Evolutionary conservation across 306 rosid species (phyloP), one percentile per base, ranked within the genome.

Genomic region (Macrotyloma uniflorum): DNA sequence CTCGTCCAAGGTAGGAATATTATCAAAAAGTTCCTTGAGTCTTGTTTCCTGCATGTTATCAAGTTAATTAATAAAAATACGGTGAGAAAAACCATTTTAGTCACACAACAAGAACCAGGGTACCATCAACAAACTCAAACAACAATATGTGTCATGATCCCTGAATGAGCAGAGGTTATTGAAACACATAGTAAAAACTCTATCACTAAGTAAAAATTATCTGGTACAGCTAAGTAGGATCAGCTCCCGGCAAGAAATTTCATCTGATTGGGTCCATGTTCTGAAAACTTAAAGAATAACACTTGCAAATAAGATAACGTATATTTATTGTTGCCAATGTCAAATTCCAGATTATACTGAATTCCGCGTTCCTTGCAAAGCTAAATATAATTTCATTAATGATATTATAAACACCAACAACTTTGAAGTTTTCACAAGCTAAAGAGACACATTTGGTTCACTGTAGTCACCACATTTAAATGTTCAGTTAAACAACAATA

Each of bases 1-100:
- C 82, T 95, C 98, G 16, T 91, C 96, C 87, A 93, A 80, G 51
- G 94, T 79, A 76, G 99, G 99, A 86, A 95, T 87, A 75, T 85
- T 86, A 79, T 91, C 88, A 84, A 89, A 95, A 80, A 77, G 89
- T 69, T 91, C 99, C 88, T 86, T 91, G 47, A 93, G 90, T 87
- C 96, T 86, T 81, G 90, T 91, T 77, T 95, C 98, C 99, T 95
- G 91, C 80, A 74, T 36, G 75, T 84, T 35, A 50, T 79, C 64
- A 55, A 23, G 72, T 28, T 46, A 84, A 57, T 63, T 22, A 63
- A n/a, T 47, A 28, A 69, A 50, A 57, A 55, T 30, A 16, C 13
- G 72, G 42, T 63, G 64, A 57, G 75, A 71, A 78, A 53, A 65
- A 33, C n/a, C 70, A 65, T 58, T 71, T 50, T 18, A 76, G 30